These are phyloP conservation scores for Schwanniomyces etchellsii DNA, from an alignment of 1,139 yeast species.

Conservation along the genomic window DNA sequence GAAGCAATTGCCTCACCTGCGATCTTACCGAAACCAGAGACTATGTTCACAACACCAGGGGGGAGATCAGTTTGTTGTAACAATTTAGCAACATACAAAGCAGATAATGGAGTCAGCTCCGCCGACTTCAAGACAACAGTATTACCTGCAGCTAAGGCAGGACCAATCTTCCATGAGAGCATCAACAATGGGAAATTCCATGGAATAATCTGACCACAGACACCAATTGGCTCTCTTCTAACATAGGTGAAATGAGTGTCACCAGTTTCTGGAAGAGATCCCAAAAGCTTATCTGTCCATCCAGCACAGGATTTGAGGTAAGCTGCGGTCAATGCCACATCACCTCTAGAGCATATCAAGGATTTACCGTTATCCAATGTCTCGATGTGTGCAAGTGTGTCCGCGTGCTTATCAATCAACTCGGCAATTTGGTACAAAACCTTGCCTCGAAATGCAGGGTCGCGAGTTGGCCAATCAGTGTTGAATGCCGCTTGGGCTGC, in stretches of 20 bases:
- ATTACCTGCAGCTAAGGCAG: slow-evolving; percentile 80
- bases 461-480: slow-evolving; percentile 24
- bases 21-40: slow-evolving; percentile 73
- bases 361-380: slow-evolving; percentile 81
- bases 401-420: slow-evolving; percentile 53
- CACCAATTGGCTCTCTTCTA: slow-evolving; percentile 66
- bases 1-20: slow-evolving; percentile 70
- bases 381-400: slow-evolving; percentile 61
- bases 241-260: slow-evolving; percentile 54
- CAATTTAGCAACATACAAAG: slow-evolving; percentile 56
- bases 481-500: slow-evolving; percentile 74
- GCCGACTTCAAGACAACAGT: slow-evolving; percentile 77
- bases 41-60: slow-evolving; percentile 69
- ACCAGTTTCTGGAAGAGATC: slow-evolving; percentile 62
- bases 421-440: slow-evolving; percentile 58
- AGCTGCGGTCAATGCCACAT: slow-evolving; percentile 56
- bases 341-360: slow-evolving; percentile 46
- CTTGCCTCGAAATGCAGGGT: slow-evolving; percentile 47
- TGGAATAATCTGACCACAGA: slow-evolving; percentile 78
- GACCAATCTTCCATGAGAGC: slow-evolving; percentile 84
- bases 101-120: slow-evolving; percentile 79
- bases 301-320: slow-evolving; percentile 76
- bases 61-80: slow-evolving; percentile 66
- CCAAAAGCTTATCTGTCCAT: slow-evolving; percentile 75
- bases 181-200: slow-evolving; percentile 86